Conservation (phyloP, 306 rosid species). For the Mimosa bimucronata region DNA sequence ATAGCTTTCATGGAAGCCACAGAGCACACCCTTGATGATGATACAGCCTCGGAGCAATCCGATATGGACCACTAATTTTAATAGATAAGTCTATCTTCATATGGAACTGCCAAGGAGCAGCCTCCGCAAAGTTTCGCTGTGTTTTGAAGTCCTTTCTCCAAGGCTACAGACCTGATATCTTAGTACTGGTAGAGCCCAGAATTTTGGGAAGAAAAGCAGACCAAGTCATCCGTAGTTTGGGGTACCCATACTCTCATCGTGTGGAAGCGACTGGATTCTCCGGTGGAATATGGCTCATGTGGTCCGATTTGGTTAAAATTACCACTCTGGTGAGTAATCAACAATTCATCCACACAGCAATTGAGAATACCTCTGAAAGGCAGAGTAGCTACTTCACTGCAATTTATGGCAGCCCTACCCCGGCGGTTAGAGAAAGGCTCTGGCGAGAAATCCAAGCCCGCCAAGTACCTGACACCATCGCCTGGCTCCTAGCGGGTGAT, state of each 20-base stretch:
- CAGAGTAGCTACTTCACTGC: rapidly evolving
- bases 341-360: background rate
- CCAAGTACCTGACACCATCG: no score
- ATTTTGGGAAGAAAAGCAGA: background rate
- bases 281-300: background rate
- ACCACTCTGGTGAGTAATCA: no score
- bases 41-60: rapidly evolving
- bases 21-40: no score
- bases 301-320: rapidly evolving
- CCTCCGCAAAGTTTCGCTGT: background rate
- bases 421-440: no score
- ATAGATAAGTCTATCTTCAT: background rate
- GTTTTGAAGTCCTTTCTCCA: background rate
- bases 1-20: background rate
- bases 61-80: no score
- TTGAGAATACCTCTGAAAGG: no score
- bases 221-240: no score
- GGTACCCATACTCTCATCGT: background rate
- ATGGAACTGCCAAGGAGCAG: background rate
- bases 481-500: no score
- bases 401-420: no score
- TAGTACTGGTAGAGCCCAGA: background rate
- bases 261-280: background rate
- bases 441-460: no score
- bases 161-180: background rate